A percentile compares a stretch with the other conserved stretches of the same genome.
Conservation (phyloP, 2,329 filamentous ascomycete genomes). For the Rhytidhysteron rufulum region DNA sequence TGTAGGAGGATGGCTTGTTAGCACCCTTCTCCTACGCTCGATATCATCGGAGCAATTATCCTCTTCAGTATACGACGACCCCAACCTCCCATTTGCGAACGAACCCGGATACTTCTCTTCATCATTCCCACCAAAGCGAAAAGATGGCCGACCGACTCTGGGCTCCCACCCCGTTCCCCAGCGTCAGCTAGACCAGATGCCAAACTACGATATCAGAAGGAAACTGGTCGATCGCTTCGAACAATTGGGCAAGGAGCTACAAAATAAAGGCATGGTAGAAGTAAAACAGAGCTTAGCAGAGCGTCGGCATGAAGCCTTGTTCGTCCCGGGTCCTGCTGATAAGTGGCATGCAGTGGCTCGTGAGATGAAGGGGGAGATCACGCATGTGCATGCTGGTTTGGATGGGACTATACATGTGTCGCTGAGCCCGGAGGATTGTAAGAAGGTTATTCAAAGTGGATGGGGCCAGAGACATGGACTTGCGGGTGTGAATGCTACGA, state of each 20-base stretch:
- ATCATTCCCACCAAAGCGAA: conserved; percentile 12
- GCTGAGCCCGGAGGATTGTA: conserved; percentile 15
- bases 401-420: conserved; percentile 17
- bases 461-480: conserved; percentile 18
- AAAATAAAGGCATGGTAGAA: conserved; percentile 12
- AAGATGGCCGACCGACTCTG: conserved; percentile 11
- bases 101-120: conserved; percentile 11
- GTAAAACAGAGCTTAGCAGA: conserved; percentile 13
- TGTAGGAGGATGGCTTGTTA: conserved; percentile 39
- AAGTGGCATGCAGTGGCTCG: conserved; percentile 13
- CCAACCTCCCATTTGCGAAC: conserved; percentile 10
- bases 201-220: conserved; percentile 9
- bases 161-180: conserved; percentile 16
- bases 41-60: conserved; percentile 32
- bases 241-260: conserved; percentile 8
- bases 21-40: conserved; percentile 27
- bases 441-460: conserved; percentile 11
- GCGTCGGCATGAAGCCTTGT: conserved; percentile 14
- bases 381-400: conserved; percentile 15
- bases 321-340: conserved; percentile 10
- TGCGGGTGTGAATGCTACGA: conserved; percentile 5
- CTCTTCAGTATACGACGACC: conserved; percentile 22
- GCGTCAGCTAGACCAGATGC: conserved; percentile 12
- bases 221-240: conserved; percentile 9
- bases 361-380: conserved; percentile 14